Evolutionary conservation across 2,329 filamentous ascomycete genomes (phyloP), one percentile per base, ranked within the genome.

Genomic region (Tolypocladium tropicale): DNA sequence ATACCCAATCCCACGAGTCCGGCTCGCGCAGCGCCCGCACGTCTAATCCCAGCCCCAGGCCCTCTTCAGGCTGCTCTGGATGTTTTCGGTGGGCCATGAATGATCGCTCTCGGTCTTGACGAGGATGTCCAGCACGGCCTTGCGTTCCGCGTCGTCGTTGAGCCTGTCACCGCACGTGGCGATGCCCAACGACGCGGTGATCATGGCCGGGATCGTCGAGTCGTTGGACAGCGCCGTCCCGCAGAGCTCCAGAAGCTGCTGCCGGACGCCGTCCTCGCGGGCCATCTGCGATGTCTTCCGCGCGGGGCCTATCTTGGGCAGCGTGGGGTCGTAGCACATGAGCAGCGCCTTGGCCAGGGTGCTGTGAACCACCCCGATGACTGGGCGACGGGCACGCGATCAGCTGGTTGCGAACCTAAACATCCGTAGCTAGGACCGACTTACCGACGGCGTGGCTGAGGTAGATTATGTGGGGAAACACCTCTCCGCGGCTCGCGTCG

Each of bases 341-440:
- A 86, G 72, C 34, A 86, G 75, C 6, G 85, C 76, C 43, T 76
- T 73, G 0, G 81, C 79, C 3, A 86, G 72, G 56, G 83, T 77
- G 60, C 82, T 77, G 64, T 85, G 82, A 54, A 83, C 82, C 18
- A 82, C 71, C 0, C 82, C 83, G 10, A 82, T 80, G 6, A 83
- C 80, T 80, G 56, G 14, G 14, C 14, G 6, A 30, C 28, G 2
- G 43, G 6, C 9, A 7, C 4, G 14, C 2, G 7, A 18, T 10
- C 0, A 1, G 4, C 10, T 4, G 5, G 51, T 28, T 34, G 39
- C 6, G 16, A 25, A 28, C 37, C 37, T 14, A 30, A 21, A 12
- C 21, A 43, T 30, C n/a, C n/a, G n/a, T n/a, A n/a, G n/a, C n/a
- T n/a, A n/a, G n/a, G n/a, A n/a, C n/a, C n/a, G 55, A 65, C 72